Percentiles rank a stretch among this genome's conserved stretches.
Conservation (phyloP, 257 asterid species). For the Solanum lignicaule region DNA sequence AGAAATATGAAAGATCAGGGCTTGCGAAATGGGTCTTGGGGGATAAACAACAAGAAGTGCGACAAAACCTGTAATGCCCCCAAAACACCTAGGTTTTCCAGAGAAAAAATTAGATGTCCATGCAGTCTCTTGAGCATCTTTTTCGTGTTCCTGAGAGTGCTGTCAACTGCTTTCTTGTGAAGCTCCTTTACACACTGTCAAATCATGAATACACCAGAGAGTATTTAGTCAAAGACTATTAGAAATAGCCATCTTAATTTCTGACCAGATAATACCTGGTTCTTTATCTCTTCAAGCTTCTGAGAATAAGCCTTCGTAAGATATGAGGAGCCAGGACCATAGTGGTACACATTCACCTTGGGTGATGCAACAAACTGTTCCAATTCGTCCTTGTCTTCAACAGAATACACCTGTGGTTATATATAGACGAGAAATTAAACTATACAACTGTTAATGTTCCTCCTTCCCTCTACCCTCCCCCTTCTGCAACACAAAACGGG, state of each 20-base stretch:
- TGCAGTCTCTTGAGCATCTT: constrained; percentile 60
- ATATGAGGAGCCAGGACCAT: constrained; percentile 33
- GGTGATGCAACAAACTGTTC: constrained; percentile 68
- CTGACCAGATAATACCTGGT: constrained; percentile 49
- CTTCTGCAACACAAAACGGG: not conserved
- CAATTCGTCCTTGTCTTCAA: constrained; percentile 65
- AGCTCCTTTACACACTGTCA: constrained; percentile 49
- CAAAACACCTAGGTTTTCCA: constrained; percentile 81
- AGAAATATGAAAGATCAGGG: not conserved
- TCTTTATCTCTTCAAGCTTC: constrained; percentile 69
- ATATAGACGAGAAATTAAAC: constrained; percentile 8
- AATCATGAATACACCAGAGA: constrained; percentile 5
- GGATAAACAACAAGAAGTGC: not conserved
- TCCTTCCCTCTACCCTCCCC: not conserved
- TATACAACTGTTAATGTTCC: not conserved
- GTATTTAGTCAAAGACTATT: constrained; percentile 3
- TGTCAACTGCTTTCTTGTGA: constrained; percentile 34
- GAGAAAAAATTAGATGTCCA: constrained; percentile 53
- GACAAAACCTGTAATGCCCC: constrained; percentile 73
- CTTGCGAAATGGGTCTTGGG: not conserved
- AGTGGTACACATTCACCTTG: constrained; percentile 52
- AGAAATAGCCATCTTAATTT: not conserved
- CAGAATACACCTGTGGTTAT: constrained; percentile 57
- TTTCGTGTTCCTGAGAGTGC: constrained; percentile 36
- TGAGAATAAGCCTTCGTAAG: constrained; percentile 16